Evolutionary conservation across 2,329 filamentous ascomycete species (phyloP).

Genomic region (Alternaria angustiovoidea): DNA sequence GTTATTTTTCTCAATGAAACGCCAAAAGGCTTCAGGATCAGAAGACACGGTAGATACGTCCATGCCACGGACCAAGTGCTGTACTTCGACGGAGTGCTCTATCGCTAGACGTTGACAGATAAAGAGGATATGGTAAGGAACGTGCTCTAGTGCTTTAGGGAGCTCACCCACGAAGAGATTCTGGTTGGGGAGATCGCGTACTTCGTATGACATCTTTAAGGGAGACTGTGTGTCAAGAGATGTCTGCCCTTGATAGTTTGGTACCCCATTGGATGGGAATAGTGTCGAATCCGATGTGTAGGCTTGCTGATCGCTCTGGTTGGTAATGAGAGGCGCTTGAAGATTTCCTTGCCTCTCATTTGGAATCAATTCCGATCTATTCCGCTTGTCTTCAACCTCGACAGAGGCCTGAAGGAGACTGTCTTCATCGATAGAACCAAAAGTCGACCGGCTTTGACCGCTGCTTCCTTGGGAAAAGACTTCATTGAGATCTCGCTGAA

Average conservation of each 20-base stretch:
- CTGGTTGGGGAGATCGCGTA: conserved; percentile 38
- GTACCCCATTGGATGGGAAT: no score
- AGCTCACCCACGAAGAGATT: conserved; percentile 41
- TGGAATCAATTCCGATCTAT: background rate
- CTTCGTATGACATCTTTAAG: conserved; percentile 27
- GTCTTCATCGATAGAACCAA: conserved; percentile 38
- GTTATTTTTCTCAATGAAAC: conserved; percentile 10
- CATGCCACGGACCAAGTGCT: conserved; percentile 25
- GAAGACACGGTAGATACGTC: conserved; percentile 6
- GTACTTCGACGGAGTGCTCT: conserved; percentile 18
- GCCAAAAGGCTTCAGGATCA: conserved; percentile 34
- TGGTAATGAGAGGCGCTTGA: background rate
- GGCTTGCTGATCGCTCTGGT: background rate
- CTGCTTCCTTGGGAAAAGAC: conserved; percentile 21
- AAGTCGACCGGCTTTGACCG: conserved; percentile 33
- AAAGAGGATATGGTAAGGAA: conserved; percentile 46
- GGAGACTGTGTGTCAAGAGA: conserved; percentile 22
- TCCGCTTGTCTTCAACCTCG: conserved; percentile 19
- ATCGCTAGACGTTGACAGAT: conserved; percentile 43
- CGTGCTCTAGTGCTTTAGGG: conserved; percentile 1
- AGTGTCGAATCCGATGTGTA: background rate
- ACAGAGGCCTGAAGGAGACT: conserved; percentile 22
- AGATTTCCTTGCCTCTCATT: background rate
- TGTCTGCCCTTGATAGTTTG: background rate
- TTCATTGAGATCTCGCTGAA: conserved; percentile 7